Evolutionary conservation across 352 stramenopile genomes (phyloP), one percentile per base, ranked within the genome.

Genomic region (Phytophthora sp.): DNA sequence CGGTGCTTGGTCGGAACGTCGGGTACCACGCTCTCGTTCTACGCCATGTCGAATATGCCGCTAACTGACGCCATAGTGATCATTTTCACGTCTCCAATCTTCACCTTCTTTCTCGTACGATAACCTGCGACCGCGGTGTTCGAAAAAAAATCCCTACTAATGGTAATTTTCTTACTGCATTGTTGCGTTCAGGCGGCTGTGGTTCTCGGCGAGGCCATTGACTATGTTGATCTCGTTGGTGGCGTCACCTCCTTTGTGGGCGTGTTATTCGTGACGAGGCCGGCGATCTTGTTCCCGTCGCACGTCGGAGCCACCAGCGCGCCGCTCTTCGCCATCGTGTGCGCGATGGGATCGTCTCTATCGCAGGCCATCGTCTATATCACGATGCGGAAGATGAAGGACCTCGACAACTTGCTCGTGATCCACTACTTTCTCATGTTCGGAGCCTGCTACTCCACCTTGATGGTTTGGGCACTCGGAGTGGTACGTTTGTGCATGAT

Each of bases 51-150:
- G 11, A 74, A 89, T 47, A 91, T 91, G 80, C 74, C 82, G 11
- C 71, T 91, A 20, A 84, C 82, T 0, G 82, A 91, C 54, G 82
- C 80, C 7, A 74, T 77, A 7, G 79, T 88, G 7, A 80, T 91
- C 66, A 88, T 88, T 50, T 87, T 89, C 29, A 88, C 79, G 13
- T 82, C 68, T 18, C 82, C 82, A 18, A 77, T 85, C 29, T 66
- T 81, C 46, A 88, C 79, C 12, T 88, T 89, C 45, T 36, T 90
- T 20, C 57, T 89, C 52, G 79, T 88, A 73, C 13, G 57, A 38
- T 12, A 5, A 20, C 13, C 18, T 26, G 20, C 39, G 29, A 47
- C 1, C 15, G 0, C 18, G 7, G 13, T 18, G 35, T 21, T 21
- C 6, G 15, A 21, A n/a, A n/a, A n/a, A n/a, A n/a, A n/a, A n/a